phyloP scores from a whole-genome alignment of 139 green algal genomes.

The Chlamydomonas asymmetrica region DNA sequence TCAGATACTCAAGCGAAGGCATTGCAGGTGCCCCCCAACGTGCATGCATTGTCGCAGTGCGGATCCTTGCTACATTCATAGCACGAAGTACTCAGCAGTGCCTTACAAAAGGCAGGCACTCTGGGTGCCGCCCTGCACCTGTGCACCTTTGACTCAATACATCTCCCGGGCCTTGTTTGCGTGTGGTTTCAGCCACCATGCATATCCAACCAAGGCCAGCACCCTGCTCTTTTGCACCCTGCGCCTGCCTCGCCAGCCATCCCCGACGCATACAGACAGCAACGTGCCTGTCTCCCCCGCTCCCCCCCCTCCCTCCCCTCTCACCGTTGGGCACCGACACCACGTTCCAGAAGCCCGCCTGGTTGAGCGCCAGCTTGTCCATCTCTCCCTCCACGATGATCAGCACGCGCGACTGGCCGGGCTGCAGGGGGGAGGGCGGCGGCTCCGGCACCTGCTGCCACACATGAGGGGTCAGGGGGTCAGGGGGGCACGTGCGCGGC shows the following conservation, averaged over 20 bases:
- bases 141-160: too few relatives aligned
- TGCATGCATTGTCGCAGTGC: too few relatives aligned
- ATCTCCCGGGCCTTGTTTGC: too few relatives aligned
- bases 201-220: neutral
- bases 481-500: neutral
- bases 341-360: slow-evolving; percentile 73
- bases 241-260: slow-evolving; percentile 75
- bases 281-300: neutral
- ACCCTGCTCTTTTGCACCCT: neutral
- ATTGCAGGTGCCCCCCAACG: too few relatives aligned
- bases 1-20: too few relatives aligned
- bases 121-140: too few relatives aligned
- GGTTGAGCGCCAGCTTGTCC: slow-evolving; percentile 87
- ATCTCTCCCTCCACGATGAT: slow-evolving; percentile 93
- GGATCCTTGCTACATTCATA: too few relatives aligned
- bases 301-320: slow-evolving; percentile 22
- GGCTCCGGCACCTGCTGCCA: neutral
- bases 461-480: neutral
- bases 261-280: neutral
- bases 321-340: slow-evolving; percentile 69
- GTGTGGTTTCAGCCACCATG: too few relatives aligned
- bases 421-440: neutral
- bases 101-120: too few relatives aligned
- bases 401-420: slow-evolving; percentile 33
- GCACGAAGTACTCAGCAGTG: too few relatives aligned